phyloP scores from a whole-genome alignment of 2,329 filamentous ascomycete genomes.

The Hymenotorrendiella dingleyae region DNA sequence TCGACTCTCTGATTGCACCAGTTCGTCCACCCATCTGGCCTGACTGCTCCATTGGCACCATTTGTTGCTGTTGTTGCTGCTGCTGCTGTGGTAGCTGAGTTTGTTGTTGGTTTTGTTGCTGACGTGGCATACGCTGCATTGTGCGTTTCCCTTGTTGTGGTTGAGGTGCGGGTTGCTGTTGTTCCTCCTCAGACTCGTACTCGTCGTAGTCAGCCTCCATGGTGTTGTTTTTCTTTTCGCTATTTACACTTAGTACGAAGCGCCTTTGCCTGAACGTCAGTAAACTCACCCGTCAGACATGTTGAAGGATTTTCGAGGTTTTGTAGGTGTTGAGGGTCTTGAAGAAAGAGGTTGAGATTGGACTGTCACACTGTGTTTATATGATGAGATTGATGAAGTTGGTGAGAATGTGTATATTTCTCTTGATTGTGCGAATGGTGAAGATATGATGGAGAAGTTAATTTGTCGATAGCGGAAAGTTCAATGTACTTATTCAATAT shows the following conservation, averaged over 20 bases:
- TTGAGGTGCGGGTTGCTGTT: constrained; percentile 16
- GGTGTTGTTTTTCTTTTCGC: constrained; percentile 23
- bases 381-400: constrained; percentile 1
- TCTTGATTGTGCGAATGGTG: constrained; percentile 8
- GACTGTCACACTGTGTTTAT: constrained; percentile 5
- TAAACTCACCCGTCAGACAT: constrained; percentile 25
- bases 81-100: constrained; percentile 28
- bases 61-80: constrained; percentile 19
- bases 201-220: constrained; percentile 24
- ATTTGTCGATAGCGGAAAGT: background rate
- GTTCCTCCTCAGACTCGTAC: constrained; percentile 20
- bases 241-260: constrained; percentile 7
- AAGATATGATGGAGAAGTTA: constrained; percentile 1
- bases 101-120: constrained; percentile 31
- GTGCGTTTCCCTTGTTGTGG: constrained; percentile 22
- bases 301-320: constrained; percentile 7
- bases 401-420: constrained; percentile 5
- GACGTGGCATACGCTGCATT: constrained; percentile 36
- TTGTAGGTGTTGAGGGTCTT: constrained; percentile 4
- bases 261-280: no score
- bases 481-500: constrained; percentile 4
- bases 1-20: constrained; percentile 30
- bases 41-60: constrained; percentile 18
- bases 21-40: constrained; percentile 27
- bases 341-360: constrained; percentile 3